Percentiles rank a stretch among this genome's conserved stretches.
These are phyloP conservation scores for Daldinia sp. DNA, from an alignment of 2,329 filamentous ascomycete species.

Conservation along the genomic window DNA sequence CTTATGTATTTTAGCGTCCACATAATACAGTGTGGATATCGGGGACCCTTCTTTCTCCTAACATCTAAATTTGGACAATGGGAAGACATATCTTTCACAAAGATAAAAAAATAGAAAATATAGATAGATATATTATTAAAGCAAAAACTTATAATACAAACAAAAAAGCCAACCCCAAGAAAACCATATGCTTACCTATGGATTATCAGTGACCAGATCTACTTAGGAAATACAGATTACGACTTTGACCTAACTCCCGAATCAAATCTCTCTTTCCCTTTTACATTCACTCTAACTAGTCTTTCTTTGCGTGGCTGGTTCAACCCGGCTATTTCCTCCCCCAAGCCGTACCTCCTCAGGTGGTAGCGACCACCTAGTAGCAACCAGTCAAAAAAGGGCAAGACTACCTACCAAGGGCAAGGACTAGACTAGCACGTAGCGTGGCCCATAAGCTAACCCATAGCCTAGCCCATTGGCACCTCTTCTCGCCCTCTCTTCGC, in stretches of 20 bases:
- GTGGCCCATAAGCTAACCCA: conserved; percentile 17
- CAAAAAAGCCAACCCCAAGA: background rate
- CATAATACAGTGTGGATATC: conserved; percentile 21
- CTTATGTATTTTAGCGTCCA: background rate
- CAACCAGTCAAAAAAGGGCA: conserved; percentile 26
- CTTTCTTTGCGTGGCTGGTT: conserved; percentile 21
- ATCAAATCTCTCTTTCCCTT: background rate
- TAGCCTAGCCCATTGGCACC: background rate
- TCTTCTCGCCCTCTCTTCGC: background rate
- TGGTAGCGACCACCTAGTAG: conserved; percentile 16
- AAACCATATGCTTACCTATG: background rate
- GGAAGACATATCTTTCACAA: conserved; percentile 1
- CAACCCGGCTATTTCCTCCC: conserved; percentile 33
- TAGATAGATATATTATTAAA: background rate
- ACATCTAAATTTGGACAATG: conserved; percentile 13
- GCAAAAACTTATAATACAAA: background rate
- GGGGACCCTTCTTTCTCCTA: conserved; percentile 15
- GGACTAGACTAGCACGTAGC: conserved; percentile 26
- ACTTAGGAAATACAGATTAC: background rate
- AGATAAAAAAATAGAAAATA: background rate
- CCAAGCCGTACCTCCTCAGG: conserved; percentile 20
- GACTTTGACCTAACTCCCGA: background rate
- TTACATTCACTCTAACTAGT: no score
- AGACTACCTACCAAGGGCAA: conserved; percentile 13
- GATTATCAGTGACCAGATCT: conserved; percentile 33